Evolutionary conservation across 805 yeast genomes (phyloP), one percentile per base, ranked within the genome.

Genomic region (Saccharomyces mikatae): DNA sequence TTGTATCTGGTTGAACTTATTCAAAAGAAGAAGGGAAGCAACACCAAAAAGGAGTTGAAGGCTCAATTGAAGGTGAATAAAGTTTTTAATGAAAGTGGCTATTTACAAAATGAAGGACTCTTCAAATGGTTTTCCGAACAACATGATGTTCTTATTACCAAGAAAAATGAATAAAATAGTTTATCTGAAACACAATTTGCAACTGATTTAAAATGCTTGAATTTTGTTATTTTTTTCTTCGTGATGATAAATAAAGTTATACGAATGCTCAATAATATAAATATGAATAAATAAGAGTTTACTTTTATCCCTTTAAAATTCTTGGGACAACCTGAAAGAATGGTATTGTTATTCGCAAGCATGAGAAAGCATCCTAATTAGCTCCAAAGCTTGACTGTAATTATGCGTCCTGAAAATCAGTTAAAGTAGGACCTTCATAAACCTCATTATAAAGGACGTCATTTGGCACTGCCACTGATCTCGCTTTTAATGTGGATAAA

Each of bases 381-480:
- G 13, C 17, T 17, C 14, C 17, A 31, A 14, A 31, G 13, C 17
- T 17, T 1, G 24, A 11, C 24, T 8, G 17, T 4, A 36, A 36
- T 36, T 22, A 36, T 17, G 44, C 44, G 13, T 36, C 44, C 11
- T 36, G 77, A 69, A 84, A 85, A 14, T 71, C 66, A 0, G 87
- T 86, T 41, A 73, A 65, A 22, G 71, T 74, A 66, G 86, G 72
- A 9, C 79, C 80, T 58, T 79, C 77, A 66, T 89, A 88, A 13
- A 82, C 83, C 6, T 67, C 63, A 21, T 74, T 67, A 61, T 79
- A 82, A 53, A 87, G 71, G 52, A 67, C 66, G 63, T 89, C 96
- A 26, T 68, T 73, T 0, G 89, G 81, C 6, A 78, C 77, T 47
- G 61, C 60, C 11, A 76, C 74, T 48, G 66, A 61, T 60, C 79